phyloP scores from a whole-genome alignment of 2,329 filamentous ascomycete genomes.

The Pseudocercospora ulei region DNA sequence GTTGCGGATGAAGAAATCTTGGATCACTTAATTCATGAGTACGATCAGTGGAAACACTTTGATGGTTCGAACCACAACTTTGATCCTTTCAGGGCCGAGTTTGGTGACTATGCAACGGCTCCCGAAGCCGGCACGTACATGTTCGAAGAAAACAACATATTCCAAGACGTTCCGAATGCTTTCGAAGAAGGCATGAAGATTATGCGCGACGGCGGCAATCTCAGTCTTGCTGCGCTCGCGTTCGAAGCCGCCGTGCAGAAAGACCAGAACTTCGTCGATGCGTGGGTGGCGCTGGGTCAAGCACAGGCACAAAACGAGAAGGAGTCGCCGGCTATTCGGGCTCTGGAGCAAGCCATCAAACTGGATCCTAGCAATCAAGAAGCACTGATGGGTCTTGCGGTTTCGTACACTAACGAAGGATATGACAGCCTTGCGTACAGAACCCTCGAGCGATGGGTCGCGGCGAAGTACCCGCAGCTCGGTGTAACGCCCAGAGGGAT shows the following conservation, averaged over 20 bases:
- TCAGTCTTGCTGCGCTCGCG: constrained; percentile 83
- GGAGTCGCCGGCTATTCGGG: constrained; percentile 88
- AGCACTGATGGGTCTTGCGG: constrained; percentile 87
- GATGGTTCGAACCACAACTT: constrained; percentile 61
- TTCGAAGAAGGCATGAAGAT: constrained; percentile 91
- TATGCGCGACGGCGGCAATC: constrained; percentile 84
- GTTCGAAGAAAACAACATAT: constrained; percentile 90
- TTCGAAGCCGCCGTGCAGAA: constrained; percentile 95
- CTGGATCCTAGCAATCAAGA: constrained; percentile 77
- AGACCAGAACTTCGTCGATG: constrained; percentile 74
- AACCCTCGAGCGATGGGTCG: constrained; percentile 91
- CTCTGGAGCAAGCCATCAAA: constrained; percentile 81
- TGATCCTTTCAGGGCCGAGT: constrained; percentile 47
- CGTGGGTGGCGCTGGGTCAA: constrained; percentile 84
- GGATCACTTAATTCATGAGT: constrained; percentile 60
- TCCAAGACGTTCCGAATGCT: constrained; percentile 67
- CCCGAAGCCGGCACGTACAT: constrained; percentile 72
- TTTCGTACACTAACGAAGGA: constrained; percentile 97
- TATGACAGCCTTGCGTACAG: constrained; percentile 96
- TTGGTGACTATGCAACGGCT: constrained; percentile 33
- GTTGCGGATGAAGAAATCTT: constrained; percentile 55
- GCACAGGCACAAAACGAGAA: constrained; percentile 98
- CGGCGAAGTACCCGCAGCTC: constrained; percentile 83
- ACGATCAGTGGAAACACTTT: constrained; percentile 70
- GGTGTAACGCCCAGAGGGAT: constrained; percentile 61